Conservation (phyloP, 2,329 filamentous ascomycete genomes). For the Scorias spongiosa region DNA sequence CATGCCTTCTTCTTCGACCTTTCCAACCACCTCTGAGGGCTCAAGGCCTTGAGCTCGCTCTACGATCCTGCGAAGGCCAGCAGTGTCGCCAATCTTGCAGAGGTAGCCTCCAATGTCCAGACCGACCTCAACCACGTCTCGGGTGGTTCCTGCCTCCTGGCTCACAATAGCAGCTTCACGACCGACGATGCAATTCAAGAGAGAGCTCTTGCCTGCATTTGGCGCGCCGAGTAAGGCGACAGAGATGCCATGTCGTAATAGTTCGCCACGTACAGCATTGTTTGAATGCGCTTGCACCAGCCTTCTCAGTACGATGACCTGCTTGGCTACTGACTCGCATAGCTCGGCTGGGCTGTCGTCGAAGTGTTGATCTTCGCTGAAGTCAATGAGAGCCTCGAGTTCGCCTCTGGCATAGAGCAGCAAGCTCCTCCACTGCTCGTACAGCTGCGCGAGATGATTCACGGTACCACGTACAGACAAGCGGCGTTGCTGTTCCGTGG, state of each 20-base stretch:
- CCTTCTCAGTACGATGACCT: constrained; percentile 45
- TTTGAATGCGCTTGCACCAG: constrained; percentile 55
- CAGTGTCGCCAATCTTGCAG: constrained; percentile 90
- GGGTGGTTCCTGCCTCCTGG: constrained; percentile 77
- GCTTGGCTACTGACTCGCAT: constrained; percentile 49
- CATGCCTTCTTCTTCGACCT: constrained; percentile 81
- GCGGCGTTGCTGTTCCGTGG: constrained; percentile 86
- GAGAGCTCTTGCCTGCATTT: constrained; percentile 86
- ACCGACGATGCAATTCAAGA: constrained; percentile 81
- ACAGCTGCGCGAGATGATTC: constrained; percentile 49
- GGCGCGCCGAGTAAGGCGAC: constrained; percentile 80
- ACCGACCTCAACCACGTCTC: constrained; percentile 84
- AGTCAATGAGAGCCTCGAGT: constrained; percentile 90
- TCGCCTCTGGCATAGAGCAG: constrained; percentile 74
- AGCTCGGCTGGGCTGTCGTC: constrained; percentile 69
- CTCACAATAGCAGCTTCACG: constrained; percentile 93
- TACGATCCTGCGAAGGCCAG: constrained; percentile 53
- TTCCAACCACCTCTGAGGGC: constrained; percentile 39
- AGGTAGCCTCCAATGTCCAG: constrained; percentile 82
- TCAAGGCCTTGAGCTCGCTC: constrained; percentile 9
- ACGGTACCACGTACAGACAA: constrained; percentile 68
- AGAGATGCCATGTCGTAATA: constrained; percentile 70
- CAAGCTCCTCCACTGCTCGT: constrained; percentile 67
- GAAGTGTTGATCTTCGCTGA: constrained; percentile 93
- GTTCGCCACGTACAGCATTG: constrained; percentile 67